Base-by-base conservation (phyloP, 805 yeast genomes). In the Jamesozyma hellenica region DNA sequence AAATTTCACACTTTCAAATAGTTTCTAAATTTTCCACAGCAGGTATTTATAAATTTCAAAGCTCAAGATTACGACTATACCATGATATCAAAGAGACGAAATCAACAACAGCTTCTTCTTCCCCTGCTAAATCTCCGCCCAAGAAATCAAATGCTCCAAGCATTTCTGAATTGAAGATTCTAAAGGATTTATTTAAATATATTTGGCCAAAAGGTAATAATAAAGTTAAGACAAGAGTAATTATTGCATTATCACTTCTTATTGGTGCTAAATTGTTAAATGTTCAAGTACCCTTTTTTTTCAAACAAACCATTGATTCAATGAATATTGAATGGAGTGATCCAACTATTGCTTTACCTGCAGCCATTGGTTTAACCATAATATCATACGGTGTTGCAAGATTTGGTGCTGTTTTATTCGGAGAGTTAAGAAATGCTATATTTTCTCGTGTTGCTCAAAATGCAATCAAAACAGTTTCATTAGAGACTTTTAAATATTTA, bases 211-310 rank as follows among this genome's bases (percentile, higher is more conserved):
- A 74, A 49, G 70, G 77, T 43, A 76, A 81, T 42, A 67, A 72
- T 4, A 70, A 77, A 40, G 80, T 80, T 43, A 82, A 77, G 55
- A 50, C 74, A 25, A 67, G 98, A 34, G 97, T 92, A 1, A 62
- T 82, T 0, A 46, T 82, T 6, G 96, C 97, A 0, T 57, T 92
- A 14, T 50, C 77, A 0, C 65, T 92, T 42, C 68, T 92, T 43
- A 72, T 92, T 4, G 77, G 78, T 0, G 82, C 96, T 15, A 92
- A 92, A 58, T 56, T 92, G 6, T 66, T 92, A 28, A 92, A 88
- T 58, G 95, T 92, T 4, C 95, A 92, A 59, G 98, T 92, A 5
- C 98, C 98, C 0, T 87, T 92, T 56, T 88, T 77, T 61, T 92
- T 92, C 71, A 92, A 83, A 50, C 70, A 75, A 25, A 90, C 86